Conservation (phyloP, 352 stramenopile genomes). For the Pythium aristosporum region DNA sequence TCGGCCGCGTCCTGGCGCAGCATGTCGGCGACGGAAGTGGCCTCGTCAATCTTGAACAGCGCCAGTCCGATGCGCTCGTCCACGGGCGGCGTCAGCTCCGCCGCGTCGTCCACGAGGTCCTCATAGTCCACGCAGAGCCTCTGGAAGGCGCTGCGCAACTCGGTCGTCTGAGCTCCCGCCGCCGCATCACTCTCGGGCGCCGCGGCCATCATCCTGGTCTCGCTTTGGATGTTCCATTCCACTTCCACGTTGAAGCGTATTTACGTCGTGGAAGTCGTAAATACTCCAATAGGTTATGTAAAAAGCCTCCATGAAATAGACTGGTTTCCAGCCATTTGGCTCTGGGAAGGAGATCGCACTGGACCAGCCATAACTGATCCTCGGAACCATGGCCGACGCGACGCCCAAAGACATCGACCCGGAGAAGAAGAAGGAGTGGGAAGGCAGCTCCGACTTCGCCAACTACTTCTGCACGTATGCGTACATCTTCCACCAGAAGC, state of each 20-base stretch:
- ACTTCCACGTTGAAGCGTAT: slow-evolving; percentile 28
- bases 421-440: slow-evolving; percentile 83
- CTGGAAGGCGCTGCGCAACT: slow-evolving; percentile 54
- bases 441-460: slow-evolving; percentile 85
- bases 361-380: background rate
- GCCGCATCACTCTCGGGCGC: background rate
- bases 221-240: background rate
- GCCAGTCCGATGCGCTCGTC: slow-evolving; percentile 76
- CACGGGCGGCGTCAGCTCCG: slow-evolving; percentile 49
- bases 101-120: slow-evolving; percentile 62
- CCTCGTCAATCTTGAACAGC: slow-evolving; percentile 84
- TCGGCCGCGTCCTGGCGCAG: slow-evolving; percentile 53
- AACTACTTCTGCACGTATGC: slow-evolving; percentile 92
- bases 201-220: slow-evolving; percentile 17
- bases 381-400: slow-evolving; percentile 22
- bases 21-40: slow-evolving; percentile 44
- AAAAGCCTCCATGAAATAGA: slow-evolving; percentile 1
- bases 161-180: slow-evolving; percentile 14
- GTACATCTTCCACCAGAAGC: slow-evolving; percentile 93
- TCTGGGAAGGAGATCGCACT: slow-evolving; percentile 8
- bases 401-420: slow-evolving; percentile 55
- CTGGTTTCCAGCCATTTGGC: slow-evolving; percentile 9
- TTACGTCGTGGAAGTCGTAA: slow-evolving; percentile 8
- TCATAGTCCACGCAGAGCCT: slow-evolving; percentile 64
- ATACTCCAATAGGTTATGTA: background rate